These are phyloP conservation scores for Daucus carota DNA, from an alignment of 129 eudicot species.

Conservation along the genomic window DNA sequence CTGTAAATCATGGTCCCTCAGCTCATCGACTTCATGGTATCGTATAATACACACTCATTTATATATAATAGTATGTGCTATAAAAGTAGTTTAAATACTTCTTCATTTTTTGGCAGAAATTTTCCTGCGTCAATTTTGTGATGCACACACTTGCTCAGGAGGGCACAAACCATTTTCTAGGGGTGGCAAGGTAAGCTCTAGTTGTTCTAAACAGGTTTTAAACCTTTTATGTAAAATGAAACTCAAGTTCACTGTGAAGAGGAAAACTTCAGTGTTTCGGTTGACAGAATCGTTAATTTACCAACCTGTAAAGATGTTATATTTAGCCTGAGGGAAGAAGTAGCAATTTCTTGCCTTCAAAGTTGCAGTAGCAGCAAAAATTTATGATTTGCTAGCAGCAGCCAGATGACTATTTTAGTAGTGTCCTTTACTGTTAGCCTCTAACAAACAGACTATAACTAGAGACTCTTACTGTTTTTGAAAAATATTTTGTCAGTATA, in stretches of 20 bases:
- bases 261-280: background rate
- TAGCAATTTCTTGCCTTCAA: background rate
- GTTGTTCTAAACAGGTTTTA: background rate
- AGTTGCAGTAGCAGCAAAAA: too few relatives aligned
- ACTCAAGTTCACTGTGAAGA: background rate
- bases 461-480: background rate
- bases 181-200: slow-evolving; percentile 71
- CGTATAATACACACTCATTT: background rate
- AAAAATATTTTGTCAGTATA: background rate
- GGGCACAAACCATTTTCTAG: slow-evolving; percentile 65
- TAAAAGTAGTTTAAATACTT: slow-evolving; percentile 3
- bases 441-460: background rate
- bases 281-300: background rate
- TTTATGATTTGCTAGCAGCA: background rate
- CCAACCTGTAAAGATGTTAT: background rate
- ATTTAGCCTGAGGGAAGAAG: background rate
- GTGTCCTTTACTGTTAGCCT: background rate
- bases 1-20: slow-evolving; percentile 68
- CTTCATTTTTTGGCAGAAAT: slow-evolving; percentile 39
- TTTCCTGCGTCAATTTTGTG: slow-evolving; percentile 78
- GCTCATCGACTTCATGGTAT: slow-evolving; percentile 89
- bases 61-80: background rate
- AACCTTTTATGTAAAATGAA: background rate
- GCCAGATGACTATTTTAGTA: background rate
- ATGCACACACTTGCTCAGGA: slow-evolving; percentile 74